A percentile compares a stretch with the other conserved stretches of the same genome.
phyloP scores from a whole-genome alignment of 768 basidiomycete genomes.

The Kwoniella botswanensis region DNA sequence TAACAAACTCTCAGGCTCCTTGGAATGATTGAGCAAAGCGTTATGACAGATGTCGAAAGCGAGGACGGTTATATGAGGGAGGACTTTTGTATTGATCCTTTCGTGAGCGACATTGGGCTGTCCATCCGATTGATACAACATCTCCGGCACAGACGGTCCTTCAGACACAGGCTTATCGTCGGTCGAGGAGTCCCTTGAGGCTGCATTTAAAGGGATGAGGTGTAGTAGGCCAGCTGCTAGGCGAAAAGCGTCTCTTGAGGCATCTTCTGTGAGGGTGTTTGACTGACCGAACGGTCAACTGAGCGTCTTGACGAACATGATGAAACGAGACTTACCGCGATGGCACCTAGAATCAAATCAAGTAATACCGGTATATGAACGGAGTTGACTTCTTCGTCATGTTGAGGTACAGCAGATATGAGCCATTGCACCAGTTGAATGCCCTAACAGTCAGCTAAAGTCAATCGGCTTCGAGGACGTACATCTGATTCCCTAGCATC shows the following conservation, averaged over 20 bases:
- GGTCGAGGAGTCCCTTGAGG: slow-evolving; percentile 4
- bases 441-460: slow-evolving; percentile 1
- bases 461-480: slow-evolving; percentile 1
- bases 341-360: slow-evolving; percentile 68
- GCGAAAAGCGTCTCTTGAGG: background rate
- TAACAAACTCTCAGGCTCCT: slow-evolving; percentile 6
- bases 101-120: slow-evolving; percentile 2
- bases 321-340: slow-evolving; percentile 63
- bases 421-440: slow-evolving; percentile 74
- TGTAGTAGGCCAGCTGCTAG: background rate
- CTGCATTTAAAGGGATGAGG: background rate
- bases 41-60: slow-evolving; percentile 35
- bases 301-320: background rate
- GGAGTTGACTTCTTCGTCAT: slow-evolving; percentile 84
- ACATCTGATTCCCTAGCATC: slow-evolving; percentile 16
- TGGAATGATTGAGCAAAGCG: background rate
- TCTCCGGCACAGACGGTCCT: slow-evolving; percentile 1
- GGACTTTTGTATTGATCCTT: slow-evolving; percentile 2
- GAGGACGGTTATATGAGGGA: slow-evolving; percentile 38
- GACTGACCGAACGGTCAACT: slow-evolving; percentile 2
- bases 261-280: slow-evolving; percentile 2
- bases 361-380: slow-evolving; percentile 83
- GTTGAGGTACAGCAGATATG: slow-evolving; percentile 70
- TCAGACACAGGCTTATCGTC: background rate
- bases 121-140: slow-evolving; percentile 5